Percentiles rank a stretch among this genome's conserved stretches.
Conservation (phyloP, 768 basidiomycete species). For the Pulveroboletus ravenelii region DNA sequence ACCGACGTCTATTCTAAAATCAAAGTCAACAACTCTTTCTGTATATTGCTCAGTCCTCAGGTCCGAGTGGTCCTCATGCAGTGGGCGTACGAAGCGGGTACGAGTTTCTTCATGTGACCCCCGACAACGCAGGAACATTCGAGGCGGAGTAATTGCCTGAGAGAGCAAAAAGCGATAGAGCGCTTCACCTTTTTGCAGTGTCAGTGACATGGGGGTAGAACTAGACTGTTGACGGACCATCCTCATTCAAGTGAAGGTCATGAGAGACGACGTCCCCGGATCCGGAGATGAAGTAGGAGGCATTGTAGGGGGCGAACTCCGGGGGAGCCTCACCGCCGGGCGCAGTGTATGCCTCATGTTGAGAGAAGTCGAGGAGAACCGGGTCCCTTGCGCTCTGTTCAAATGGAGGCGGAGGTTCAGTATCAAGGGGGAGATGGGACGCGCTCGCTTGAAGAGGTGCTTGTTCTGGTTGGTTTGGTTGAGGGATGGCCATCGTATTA, state of each 20-base stretch:
- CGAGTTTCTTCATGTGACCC: slow-evolving; percentile 57
- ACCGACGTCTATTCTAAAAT: slow-evolving; percentile 57
- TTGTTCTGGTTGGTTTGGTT: slow-evolving; percentile 4
- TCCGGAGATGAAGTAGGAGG: slow-evolving; percentile 49
- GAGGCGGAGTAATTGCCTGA: slow-evolving; percentile 45
- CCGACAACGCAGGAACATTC: slow-evolving; percentile 41
- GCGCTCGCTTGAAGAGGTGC: not conserved
- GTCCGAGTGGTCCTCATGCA: slow-evolving; percentile 31
- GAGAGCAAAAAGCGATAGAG: slow-evolving; percentile 70
- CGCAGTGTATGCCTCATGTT: slow-evolving; percentile 17
- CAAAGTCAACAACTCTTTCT: slow-evolving; percentile 61
- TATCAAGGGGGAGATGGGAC: not conserved
- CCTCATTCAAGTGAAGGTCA: slow-evolving; percentile 62
- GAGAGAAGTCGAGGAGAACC: slow-evolving; percentile 21
- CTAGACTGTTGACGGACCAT: slow-evolving; percentile 37
- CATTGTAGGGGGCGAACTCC: slow-evolving; percentile 56
- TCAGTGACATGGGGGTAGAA: not conserved
- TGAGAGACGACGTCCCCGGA: slow-evolving; percentile 60
- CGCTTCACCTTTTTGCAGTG: slow-evolving; percentile 48
- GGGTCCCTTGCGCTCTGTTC: slow-evolving; percentile 25
- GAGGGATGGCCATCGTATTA: slow-evolving; percentile 2
- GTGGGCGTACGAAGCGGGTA: slow-evolving; percentile 40
- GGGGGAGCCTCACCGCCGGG: slow-evolving; percentile 51
- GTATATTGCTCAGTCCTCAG: slow-evolving; percentile 47
- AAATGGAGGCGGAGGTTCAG: slow-evolving; percentile 22